Conservation (phyloP, 352 stramenopile genomes). For the Pythium insidiosum region DNA sequence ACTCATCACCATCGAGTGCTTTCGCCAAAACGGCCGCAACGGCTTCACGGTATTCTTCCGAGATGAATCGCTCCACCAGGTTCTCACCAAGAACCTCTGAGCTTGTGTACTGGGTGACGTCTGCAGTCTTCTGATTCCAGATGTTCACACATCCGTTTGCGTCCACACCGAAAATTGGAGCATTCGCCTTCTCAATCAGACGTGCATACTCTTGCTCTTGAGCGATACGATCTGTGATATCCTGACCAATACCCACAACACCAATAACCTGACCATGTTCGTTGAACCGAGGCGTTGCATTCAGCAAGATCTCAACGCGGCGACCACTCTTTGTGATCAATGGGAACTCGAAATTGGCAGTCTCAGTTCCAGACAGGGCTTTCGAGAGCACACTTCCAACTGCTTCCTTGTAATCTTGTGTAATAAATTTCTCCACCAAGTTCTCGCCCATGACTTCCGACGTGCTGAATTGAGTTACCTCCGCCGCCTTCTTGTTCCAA, state of each 20-base stretch:
- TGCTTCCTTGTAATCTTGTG: conserved; percentile 55
- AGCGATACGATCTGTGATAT: conserved; percentile 79
- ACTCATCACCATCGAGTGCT: conserved; percentile 35
- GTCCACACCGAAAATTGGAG: conserved; percentile 89
- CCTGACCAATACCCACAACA: conserved; percentile 83
- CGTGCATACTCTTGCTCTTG: conserved; percentile 85
- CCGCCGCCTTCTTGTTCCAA: conserved; percentile 89
- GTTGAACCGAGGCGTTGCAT: conserved; percentile 81
- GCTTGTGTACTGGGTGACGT: conserved; percentile 77
- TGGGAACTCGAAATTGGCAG: conserved; percentile 82
- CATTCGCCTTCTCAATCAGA: conserved; percentile 88
- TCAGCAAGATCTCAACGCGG: conserved; percentile 79
- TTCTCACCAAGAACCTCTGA: conserved; percentile 55
- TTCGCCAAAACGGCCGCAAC: conserved; percentile 41
- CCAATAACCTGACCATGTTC: conserved; percentile 75
- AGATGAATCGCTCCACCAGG: conserved; percentile 53
- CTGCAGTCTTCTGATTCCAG: conserved; percentile 88
- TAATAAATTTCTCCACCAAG: conserved; percentile 89
- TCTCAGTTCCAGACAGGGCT: conserved; percentile 48
- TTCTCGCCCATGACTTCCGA: conserved; percentile 86
- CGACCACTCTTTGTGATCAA: conserved; percentile 75
- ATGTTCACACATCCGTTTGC: conserved; percentile 84
- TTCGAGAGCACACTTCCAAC: conserved; percentile 53
- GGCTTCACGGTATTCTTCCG: conserved; percentile 40
- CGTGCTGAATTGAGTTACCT: conserved; percentile 87